A percentile compares a stretch with the other conserved stretches of the same genome.
phyloP scores from a whole-genome alignment of 257 asterid species.

The Jasminum sambac region DNA sequence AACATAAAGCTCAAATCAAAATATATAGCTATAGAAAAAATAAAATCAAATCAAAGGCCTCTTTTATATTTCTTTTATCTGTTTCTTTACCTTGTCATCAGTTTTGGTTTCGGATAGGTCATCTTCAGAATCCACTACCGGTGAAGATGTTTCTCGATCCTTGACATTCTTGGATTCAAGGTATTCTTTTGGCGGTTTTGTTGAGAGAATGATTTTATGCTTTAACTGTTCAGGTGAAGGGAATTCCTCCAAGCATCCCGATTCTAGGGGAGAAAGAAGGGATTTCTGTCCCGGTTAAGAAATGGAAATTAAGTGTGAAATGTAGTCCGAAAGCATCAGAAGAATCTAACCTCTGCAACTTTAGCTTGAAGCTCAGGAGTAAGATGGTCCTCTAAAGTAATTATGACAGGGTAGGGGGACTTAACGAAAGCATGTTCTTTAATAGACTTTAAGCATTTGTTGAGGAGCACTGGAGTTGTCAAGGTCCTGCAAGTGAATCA shows the following conservation, averaged over 20 bases:
- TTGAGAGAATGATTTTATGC: conserved; percentile 74
- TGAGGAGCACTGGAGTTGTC: conserved; percentile 77
- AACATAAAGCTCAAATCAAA: background rate
- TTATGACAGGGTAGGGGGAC: conserved; percentile 84
- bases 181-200: conserved; percentile 92
- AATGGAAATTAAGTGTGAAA: background rate
- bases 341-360: conserved; percentile 72
- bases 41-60: background rate
- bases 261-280: conserved; percentile 40
- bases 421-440: conserved; percentile 73
- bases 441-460: conserved; percentile 73
- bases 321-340: background rate
- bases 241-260: conserved; percentile 59
- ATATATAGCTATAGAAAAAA: background rate
- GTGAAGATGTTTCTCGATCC: conserved; percentile 44
- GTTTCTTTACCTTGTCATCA: conserved; percentile 45
- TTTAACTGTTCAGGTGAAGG: conserved; percentile 83
- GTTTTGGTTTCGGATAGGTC: conserved; percentile 39
- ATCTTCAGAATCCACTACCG: conserved; percentile 51
- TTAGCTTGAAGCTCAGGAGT: conserved; percentile 87
- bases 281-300: conserved; percentile 6
- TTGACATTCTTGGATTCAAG: conserved; percentile 46
- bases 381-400: conserved; percentile 91
- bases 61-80: background rate
- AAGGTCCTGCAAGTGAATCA: conserved; percentile 62